Conservation (phyloP, 1,284 basidiomycete species). For the Entoloma clypeatum region DNA sequence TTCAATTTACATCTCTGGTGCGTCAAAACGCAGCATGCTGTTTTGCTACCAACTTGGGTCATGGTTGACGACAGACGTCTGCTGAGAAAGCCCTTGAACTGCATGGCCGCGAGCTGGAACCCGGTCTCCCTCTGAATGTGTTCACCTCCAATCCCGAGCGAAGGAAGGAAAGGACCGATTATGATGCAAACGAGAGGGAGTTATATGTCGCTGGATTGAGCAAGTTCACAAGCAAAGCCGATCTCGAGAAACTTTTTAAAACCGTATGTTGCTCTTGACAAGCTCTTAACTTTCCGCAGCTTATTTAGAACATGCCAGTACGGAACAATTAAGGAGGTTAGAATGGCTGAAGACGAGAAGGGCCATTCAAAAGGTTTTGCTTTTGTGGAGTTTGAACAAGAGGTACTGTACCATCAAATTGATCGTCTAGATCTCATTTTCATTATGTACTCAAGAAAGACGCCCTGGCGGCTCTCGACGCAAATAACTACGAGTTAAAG, state of each 20-base stretch:
- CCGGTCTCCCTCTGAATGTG: constrained; percentile 69
- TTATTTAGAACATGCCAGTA: constrained; percentile 47
- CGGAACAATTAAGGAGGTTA: constrained; percentile 76
- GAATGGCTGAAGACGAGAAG: constrained; percentile 71
- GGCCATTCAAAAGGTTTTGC: constrained; percentile 83
- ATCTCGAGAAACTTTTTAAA: constrained; percentile 74
- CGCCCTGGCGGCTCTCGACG: constrained; percentile 66
- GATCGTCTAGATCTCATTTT: constrained; percentile 6
- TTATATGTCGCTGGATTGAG: constrained; percentile 83
- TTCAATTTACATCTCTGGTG: constrained; percentile 86
- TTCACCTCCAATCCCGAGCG: constrained; percentile 88
- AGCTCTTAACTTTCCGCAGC: background rate
- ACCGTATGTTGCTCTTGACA: constrained; percentile 42
- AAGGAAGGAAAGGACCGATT: constrained; percentile 86
- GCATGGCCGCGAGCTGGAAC: constrained; percentile 71
- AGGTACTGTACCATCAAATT: constrained; percentile 44
- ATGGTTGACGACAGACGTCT: constrained; percentile 53
- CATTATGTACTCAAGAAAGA: constrained; percentile 46
- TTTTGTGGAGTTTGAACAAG: constrained; percentile 87
- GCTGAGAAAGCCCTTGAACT: constrained; percentile 79
- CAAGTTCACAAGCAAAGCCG: constrained; percentile 68
- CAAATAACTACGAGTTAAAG: constrained; percentile 85
- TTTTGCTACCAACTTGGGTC: background rate
- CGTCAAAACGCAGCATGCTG: constrained; percentile 26
- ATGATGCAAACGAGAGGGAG: constrained; percentile 77